These are phyloP conservation scores for Botryococcus braunii DNA, from an alignment of 163 green algal genomes.

Conservation along the genomic window DNA sequence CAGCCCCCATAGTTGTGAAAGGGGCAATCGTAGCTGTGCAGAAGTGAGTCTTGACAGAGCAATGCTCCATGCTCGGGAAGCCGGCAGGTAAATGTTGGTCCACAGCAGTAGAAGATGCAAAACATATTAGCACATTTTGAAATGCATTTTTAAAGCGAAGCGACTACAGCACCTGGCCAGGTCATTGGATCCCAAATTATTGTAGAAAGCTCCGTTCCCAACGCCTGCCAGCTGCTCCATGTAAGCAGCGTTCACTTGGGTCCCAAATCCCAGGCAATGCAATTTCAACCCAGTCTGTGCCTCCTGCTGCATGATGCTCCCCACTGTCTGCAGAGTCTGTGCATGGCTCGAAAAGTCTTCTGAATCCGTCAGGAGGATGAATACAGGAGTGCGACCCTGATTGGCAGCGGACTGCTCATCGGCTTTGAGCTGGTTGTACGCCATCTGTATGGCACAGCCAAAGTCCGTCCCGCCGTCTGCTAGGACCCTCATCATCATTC, in stretches of 20 bases:
- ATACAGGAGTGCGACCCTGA: slow-evolving; percentile 6
- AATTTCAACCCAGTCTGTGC: slow-evolving; percentile 2
- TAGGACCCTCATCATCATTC: not conserved
- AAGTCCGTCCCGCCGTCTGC: not conserved
- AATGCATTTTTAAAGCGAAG: not conserved
- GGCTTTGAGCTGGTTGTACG: no score
- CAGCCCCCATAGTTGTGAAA: no score
- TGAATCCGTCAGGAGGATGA: slow-evolving; percentile 15
- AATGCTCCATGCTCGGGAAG: no score
- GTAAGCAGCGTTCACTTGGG: slow-evolving; percentile 5
- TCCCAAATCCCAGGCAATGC: slow-evolving; percentile 16
- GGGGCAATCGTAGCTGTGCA: no score
- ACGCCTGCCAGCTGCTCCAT: slow-evolving; percentile 13
- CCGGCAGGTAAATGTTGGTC: not conserved
- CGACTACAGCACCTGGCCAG: slow-evolving; percentile 2
- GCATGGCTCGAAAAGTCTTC: no score
- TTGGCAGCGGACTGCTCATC: not conserved
- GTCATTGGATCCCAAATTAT: slow-evolving; percentile 1
- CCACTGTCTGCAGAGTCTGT: not conserved
- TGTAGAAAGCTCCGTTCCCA: slow-evolving; percentile 7
- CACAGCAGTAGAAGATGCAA: not conserved
- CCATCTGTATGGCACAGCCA: not conserved
- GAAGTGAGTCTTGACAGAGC: no score
- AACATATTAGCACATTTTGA: not conserved
- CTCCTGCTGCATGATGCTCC: slow-evolving; percentile 14